Evolutionary conservation across 2,329 filamentous ascomycete species (phyloP), one percentile per base, ranked within the genome.

Genomic region (Albophoma yamanashiensis): DNA sequence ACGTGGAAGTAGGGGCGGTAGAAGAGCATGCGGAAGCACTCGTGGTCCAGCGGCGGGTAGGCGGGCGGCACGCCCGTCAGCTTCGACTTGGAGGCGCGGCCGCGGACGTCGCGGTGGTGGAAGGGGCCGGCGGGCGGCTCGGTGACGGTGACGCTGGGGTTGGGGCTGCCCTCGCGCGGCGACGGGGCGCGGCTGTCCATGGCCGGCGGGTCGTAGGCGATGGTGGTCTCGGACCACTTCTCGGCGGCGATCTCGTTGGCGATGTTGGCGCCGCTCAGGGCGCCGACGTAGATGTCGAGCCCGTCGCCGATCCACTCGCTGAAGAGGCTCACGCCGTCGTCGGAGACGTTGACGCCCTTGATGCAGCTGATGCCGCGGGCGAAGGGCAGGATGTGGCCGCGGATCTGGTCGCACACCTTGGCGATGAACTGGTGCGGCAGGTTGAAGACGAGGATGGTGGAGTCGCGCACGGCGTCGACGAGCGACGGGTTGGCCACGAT

Each of bases 1-100:
- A 97, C 93, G 74, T 97, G 93, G 82, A 99, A 99, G 79, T 99
- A 99, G 0, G 91, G 91, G 57, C 94, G 86, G 76, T 97, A 90
- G 83, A 99, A 99, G 43, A 99, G 85, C 22, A 84, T 84, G 73
- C 89, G 89, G 73, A 96, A 87, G 61, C 90, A 87, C 52, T 83
- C 80, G 73, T 97, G 93, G 72, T 94, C 91, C 53, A 99, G 83
- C 0, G 92, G 85, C 25, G 91, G 91, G 71, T 94, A 96, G 61
- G 94, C 89, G 43, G 81, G 75, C 0, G 94, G 94, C 34, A 97
- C 76, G 8, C 91, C 82, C 31, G 84, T 87, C 55, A 97, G 81
- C 69, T 84, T 85, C 17, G 87, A 82, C 74, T 87, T 86, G 64
- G 85, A 88, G 56, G 80, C 76, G 62, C 85, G 79, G 59, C 89